Evolutionary conservation across 192 early-diverging fungal species (phyloP).

Genomic region (Coemansia sp.): DNA sequence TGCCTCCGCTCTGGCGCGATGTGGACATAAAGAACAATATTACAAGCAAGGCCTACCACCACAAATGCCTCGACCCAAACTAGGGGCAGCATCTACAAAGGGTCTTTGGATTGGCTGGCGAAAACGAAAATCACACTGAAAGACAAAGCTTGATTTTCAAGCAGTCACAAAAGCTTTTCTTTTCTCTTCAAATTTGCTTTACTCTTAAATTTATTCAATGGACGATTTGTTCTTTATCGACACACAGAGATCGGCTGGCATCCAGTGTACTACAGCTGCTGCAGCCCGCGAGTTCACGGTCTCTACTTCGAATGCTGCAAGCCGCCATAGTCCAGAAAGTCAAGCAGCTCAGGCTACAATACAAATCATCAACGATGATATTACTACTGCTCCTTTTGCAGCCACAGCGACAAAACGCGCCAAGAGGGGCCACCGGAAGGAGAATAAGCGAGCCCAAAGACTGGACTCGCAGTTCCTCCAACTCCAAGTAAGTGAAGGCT

Average conservation of each 20-base stretch:
- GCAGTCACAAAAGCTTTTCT: too few species aligned
- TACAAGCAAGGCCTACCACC: slow-evolving; percentile 43
- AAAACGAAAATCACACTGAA: too few species aligned
- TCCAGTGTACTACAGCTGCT: slow-evolving; percentile 7
- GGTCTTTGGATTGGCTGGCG: too few species aligned
- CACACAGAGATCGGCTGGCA: slow-evolving; percentile 18
- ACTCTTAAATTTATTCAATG: too few species aligned
- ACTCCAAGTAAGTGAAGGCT: slow-evolving; percentile 17
- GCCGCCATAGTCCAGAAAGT: neutral
- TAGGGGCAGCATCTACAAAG: too few species aligned
- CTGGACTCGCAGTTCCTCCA: slow-evolving; percentile 34
- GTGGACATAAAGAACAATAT: slow-evolving; percentile 26
- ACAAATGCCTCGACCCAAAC: slow-evolving; percentile 34
- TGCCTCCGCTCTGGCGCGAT: slow-evolving; percentile 52
- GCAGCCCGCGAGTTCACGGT: slow-evolving; percentile 15
- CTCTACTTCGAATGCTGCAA: neutral
- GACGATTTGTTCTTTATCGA: slow-evolving; percentile 51
- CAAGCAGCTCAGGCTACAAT: neutral
- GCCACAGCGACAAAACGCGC: neutral
- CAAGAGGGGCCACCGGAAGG: neutral
- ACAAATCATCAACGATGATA: slow-evolving; percentile 23
- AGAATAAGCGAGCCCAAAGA: slow-evolving; percentile 4
- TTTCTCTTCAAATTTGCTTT: too few species aligned
- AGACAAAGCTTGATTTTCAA: too few species aligned
- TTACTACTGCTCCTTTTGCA: slow-evolving; percentile 4